phyloP scores from a whole-genome alignment of 1,284 basidiomycete genomes.

The Psilocybe mexicana region DNA sequence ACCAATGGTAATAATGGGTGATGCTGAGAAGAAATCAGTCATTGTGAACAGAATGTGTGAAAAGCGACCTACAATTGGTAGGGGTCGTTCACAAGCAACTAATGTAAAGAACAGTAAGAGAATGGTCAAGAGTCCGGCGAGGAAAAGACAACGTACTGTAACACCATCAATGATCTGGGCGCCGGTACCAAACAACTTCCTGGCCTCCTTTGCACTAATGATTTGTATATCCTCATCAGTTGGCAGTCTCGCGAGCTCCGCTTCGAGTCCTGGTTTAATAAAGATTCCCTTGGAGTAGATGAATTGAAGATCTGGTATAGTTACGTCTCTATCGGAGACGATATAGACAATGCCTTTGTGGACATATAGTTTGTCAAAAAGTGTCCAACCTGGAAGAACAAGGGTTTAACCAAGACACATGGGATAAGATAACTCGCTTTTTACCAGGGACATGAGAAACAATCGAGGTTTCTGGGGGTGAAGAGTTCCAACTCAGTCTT shows the following conservation, averaged over 20 bases:
- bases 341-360: slow-evolving; percentile 78
- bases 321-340: slow-evolving; percentile 57
- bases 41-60: background rate
- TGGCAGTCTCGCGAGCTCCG: slow-evolving; percentile 54
- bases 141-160: slow-evolving; percentile 47
- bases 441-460: slow-evolving; percentile 65
- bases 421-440: background rate
- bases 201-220: slow-evolving; percentile 69
- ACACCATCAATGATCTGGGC: slow-evolving; percentile 67
- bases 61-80: slow-evolving; percentile 69
- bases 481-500: slow-evolving; percentile 39
- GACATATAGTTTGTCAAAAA: slow-evolving; percentile 78
- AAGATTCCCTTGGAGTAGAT: slow-evolving; percentile 59
- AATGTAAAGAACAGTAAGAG: background rate
- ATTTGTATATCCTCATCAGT: slow-evolving; percentile 78
- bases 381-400: slow-evolving; percentile 71
- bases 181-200: slow-evolving; percentile 59
- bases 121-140: background rate
- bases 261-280: slow-evolving; percentile 49
- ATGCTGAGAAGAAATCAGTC: slow-evolving; percentile 44
- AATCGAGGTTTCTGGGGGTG: slow-evolving; percentile 58
- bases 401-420: background rate
- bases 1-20: slow-evolving; percentile 83
- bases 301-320: slow-evolving; percentile 52
- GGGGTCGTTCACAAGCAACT: slow-evolving; percentile 82